phyloP scores from a whole-genome alignment of 2,329 filamentous ascomycete species.

The Arthrocladium fulminans region DNA sequence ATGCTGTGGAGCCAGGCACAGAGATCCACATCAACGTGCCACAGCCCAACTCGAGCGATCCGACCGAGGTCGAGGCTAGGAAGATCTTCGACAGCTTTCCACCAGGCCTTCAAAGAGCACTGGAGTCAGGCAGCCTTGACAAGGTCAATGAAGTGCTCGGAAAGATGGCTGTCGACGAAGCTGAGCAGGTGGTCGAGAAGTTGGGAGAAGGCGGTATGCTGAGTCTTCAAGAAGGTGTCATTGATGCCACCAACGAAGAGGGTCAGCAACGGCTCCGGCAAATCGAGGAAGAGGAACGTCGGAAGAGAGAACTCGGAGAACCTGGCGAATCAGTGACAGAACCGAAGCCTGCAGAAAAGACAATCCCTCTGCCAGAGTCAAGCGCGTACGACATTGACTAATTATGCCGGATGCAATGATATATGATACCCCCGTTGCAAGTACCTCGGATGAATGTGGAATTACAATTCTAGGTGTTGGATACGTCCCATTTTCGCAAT shows the following conservation, averaged over 20 bases:
- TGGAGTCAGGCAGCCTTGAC: constrained; percentile 83
- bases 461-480: no score
- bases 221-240: constrained; percentile 84
- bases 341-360: not conserved
- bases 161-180: constrained; percentile 79
- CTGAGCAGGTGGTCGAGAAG: constrained; percentile 73
- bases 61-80: constrained; percentile 52
- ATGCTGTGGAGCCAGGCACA: constrained; percentile 88
- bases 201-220: constrained; percentile 78
- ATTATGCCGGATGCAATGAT: not conserved
- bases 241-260: constrained; percentile 87
- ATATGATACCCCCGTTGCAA: constrained; percentile 6
- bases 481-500: not conserved
- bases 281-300: constrained; percentile 52
- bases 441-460: no score
- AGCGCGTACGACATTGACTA: constrained; percentile 9
- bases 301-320: constrained; percentile 20
- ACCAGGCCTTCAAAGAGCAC: constrained; percentile 67
- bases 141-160: constrained; percentile 80
- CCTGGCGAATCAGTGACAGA: constrained; percentile 19
- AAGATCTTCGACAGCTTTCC: constrained; percentile 76
- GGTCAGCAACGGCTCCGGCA: constrained; percentile 69
- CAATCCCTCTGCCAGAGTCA: not conserved
- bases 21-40: constrained; percentile 84
- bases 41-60: constrained; percentile 56